Base-by-base conservation (phyloP, 192 early-diverging fungal species). In the Phycomyces nitens region DNA sequence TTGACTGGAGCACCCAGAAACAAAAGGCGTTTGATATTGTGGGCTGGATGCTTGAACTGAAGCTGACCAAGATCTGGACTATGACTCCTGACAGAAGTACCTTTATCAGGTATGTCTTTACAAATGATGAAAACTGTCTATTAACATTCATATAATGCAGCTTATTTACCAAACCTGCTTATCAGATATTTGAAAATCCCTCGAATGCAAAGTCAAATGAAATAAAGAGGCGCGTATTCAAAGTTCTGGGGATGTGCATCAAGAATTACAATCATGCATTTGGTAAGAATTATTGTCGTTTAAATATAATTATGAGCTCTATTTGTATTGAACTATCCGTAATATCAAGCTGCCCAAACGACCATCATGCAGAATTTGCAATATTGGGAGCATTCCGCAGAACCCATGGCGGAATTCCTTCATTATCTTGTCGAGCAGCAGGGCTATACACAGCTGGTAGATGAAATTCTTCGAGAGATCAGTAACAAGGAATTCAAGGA, bases 381-480 rank as follows among this genome's bases (percentile, higher is more conserved):
- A 70, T 92, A 91, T 61, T 94, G 88, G 77, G 92, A 93, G 55
- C 89, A 92, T 62, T 78, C 87, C 34, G 82, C 90, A 44, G 92
- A 94, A 61, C 77, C 86, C 11, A 92, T 94, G 90, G 93, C 92
- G 2, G 82, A 85, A 49, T 81, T 94, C 6, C 66, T 95, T 26
- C 80, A 85, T 29, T 64, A 80, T 59, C 68, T 92, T 14, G 81
- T 77, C 49, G 73, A 83, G 8, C 59, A 84, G 22, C 82, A 88
- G 60, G 81, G 85, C 34, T 82, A 86, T 56, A 76, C 80, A 54
- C 84, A 90, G 60, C 71, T 95, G 49, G 76, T 77, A 0, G 89
- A 92, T 77, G 89, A 86, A 61, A 83, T 93, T 29, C 59, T 93
- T 58, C 78, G 86, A 49, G 81, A 88, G 23, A 80, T 91, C 56